phyloP scores from a whole-genome alignment of 495 filamentous ascomycete genomes.

The Talaromyces adpressus region DNA sequence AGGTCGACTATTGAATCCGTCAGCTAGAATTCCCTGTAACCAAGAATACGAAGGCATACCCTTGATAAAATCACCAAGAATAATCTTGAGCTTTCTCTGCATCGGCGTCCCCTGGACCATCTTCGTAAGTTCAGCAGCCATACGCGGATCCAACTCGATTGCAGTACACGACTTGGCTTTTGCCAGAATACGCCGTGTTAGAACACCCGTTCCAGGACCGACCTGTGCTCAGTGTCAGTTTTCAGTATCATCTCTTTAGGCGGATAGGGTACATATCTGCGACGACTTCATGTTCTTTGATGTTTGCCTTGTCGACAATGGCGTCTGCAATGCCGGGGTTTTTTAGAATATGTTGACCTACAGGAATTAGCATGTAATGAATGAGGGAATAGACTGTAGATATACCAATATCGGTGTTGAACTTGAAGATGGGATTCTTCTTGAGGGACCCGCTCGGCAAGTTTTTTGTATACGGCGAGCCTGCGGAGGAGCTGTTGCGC shows the following conservation, averaged over 20 bases:
- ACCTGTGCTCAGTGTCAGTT: conserved; percentile 7
- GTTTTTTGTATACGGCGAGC: conserved; percentile 8
- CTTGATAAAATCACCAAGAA: conserved; percentile 13
- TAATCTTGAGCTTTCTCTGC: conserved; percentile 9
- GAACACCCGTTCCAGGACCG: conserved; percentile 11
- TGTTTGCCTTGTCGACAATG: conserved; percentile 13
- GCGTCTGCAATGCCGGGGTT: conserved; percentile 11
- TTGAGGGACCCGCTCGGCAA: neutral
- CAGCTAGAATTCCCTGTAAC: neutral
- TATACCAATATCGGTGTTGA: conserved; percentile 13
- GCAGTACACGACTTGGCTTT: conserved; percentile 11
- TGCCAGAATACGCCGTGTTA: conserved; percentile 11
- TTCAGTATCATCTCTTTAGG: neutral
- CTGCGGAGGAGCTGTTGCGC: conserved; percentile 7
- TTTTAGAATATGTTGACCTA: conserved; percentile 12
- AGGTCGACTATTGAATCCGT: conserved; percentile 3
- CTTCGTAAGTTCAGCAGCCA: conserved; percentile 13
- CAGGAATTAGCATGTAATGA: too few species aligned
- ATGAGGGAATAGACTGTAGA: too few species aligned
- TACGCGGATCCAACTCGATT: conserved; percentile 12
- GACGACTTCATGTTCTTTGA: conserved; percentile 10
- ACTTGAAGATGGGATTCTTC: conserved; percentile 12
- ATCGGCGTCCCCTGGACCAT: conserved; percentile 11
- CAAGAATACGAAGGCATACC: neutral
- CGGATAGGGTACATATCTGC: neutral